Evolutionary conservation across 495 filamentous ascomycete species (phyloP), one percentile per base, ranked within the genome.

Genomic region (Rostrohypoxylon terebratum): DNA sequence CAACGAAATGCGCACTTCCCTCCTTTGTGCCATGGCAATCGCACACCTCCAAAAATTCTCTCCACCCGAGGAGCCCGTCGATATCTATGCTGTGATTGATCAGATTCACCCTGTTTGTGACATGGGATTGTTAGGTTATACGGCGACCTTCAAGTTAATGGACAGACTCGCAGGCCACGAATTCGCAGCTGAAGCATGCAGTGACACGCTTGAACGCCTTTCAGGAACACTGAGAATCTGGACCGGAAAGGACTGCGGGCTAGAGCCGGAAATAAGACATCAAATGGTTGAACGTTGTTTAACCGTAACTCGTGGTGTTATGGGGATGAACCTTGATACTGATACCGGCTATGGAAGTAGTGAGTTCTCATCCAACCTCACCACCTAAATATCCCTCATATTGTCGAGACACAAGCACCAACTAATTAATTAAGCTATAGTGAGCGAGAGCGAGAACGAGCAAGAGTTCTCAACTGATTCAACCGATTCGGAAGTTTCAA

Each of bases 11-110:
- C 72, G 76, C 18, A 78, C 76, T 28, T 90, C 93, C 2, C 87
- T 97, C 9, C 88, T 90, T 20, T 93, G 93, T 67, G 93, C 94
- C 8, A 94, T 94, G 87, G 91, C 91, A 54, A 88, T 92, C 11
- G 86, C 90, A 10, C 87, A 95, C 42, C 83, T 94, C 16, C 80
- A 85, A n/a, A 84, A 83, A 10, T 81, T 78, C 25, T 70, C 81
- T 3, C 76, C 80, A 1, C 63, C 68, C 4, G 77, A 80, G 13
- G 82, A 82, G 3, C 79, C 77, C 1, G 73, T 76, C n/a, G 81
- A 79, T 4, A 81, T 83, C 3, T 81, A 82, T 20, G 61, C 70
- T 8, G 78, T 87, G 45, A 83, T 86, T 69, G 81, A 85, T 33
- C 79, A 80, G n/a, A 83, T 85, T 13, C 66, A 80, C 2, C 82